These are phyloP conservation scores for Cicer yamashitae DNA, from an alignment of 306 rosid genomes.

Conservation along the genomic window DNA sequence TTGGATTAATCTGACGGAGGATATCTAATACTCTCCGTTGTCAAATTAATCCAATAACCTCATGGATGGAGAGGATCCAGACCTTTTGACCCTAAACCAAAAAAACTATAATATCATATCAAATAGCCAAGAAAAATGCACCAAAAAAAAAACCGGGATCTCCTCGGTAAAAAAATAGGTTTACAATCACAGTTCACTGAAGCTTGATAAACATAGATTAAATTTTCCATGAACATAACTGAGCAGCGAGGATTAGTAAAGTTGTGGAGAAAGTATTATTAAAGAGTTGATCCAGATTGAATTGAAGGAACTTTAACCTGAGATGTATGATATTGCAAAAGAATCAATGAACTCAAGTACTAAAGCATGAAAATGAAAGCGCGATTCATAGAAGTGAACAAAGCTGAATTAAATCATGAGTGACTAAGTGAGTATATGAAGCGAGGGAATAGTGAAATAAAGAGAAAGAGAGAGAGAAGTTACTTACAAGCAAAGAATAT, in stretches of 20 bases:
- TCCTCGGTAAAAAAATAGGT: neutral
- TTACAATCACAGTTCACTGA: neutral
- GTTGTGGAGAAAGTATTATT: neutral
- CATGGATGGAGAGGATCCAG: neutral
- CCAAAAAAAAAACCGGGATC: neutral
- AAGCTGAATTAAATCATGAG: too few species aligned
- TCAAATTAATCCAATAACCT: neutral
- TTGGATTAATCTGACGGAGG: neutral
- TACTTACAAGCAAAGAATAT: constrained; percentile 60
- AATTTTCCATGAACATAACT: too few species aligned
- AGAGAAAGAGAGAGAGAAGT: neutral
- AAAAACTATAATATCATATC: neutral
- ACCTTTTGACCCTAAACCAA: neutral
- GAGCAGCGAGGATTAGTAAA: too few species aligned
- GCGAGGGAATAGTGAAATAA: too few species aligned
- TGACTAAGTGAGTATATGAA: too few species aligned
- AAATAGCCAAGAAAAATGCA: neutral
- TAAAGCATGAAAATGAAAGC: too few species aligned
- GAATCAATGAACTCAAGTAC: too few species aligned
- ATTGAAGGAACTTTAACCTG: neutral
- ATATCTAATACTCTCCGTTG: neutral
- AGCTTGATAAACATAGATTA: neutral
- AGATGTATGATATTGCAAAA: too few species aligned
- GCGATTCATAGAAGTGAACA: too few species aligned
- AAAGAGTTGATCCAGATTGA: neutral